Evolutionary conservation across 345 rosid genomes (phyloP).

Genomic region (rapeseed (Brassica napus)): Da-Ae NC_063449.1:47651001-47651500

Average conservation of each 20-base stretch:
- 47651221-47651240: slow-evolving; percentile 2
- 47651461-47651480: slow-evolving; percentile 87
- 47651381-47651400: slow-evolving; percentile 68
- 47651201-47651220: background rate
- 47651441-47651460: background rate
- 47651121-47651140: slow-evolving; percentile 70
- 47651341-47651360: slow-evolving; percentile 85
- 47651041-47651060: slow-evolving; percentile 2
- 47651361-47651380: slow-evolving; percentile 66
- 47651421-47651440: slow-evolving; percentile 9
- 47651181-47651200: slow-evolving; percentile 13
- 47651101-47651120: slow-evolving; percentile 44
- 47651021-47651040: background rate
- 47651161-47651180: slow-evolving; percentile 81
- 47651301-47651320: slow-evolving; percentile 91
- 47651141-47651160: slow-evolving; percentile 88
- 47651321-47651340: slow-evolving; percentile 78
- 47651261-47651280: slow-evolving; percentile 48
- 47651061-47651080: slow-evolving; percentile 22
- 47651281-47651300: slow-evolving; percentile 85
- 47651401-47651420: slow-evolving; percentile 13
- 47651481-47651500: slow-evolving; percentile 69
- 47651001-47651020: slow-evolving; percentile 15
- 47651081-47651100: slow-evolving; percentile 58
- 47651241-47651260: background rate